Conservation (phyloP, 352 stramenopile genomes). For the Halophytophthora polymorphica region DNA sequence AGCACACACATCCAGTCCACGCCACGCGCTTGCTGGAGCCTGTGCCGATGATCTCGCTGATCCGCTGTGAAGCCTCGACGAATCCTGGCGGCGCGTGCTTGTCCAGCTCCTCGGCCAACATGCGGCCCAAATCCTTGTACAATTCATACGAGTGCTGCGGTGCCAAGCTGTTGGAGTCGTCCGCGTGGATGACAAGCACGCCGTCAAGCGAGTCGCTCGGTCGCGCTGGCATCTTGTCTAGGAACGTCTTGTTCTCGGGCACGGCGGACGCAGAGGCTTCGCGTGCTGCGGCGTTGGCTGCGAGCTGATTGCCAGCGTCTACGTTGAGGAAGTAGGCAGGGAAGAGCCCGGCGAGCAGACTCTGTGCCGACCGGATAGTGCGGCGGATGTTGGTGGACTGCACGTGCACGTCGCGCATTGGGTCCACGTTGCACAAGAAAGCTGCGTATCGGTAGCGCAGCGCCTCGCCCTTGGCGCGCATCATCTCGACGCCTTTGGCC, state of each 20-base stretch:
- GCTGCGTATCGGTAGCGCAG: conserved; percentile 40
- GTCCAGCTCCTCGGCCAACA: conserved; percentile 50
- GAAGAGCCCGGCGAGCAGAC: conserved; percentile 65
- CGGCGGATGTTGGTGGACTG: conserved; percentile 77
- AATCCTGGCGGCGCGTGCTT: conserved; percentile 45
- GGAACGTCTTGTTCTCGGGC: conserved; percentile 15
- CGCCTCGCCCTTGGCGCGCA: conserved; percentile 46
- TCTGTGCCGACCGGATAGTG: conserved; percentile 71
- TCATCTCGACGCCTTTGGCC: conserved; percentile 56
- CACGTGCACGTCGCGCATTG: conserved; percentile 49
- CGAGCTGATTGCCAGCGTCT: conserved; percentile 9
- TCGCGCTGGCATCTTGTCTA: conserved; percentile 9
- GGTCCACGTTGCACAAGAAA: conserved; percentile 34
- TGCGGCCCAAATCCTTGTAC: conserved; percentile 43
- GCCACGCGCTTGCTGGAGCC: conserved; percentile 33
- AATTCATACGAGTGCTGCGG: conserved; percentile 68
- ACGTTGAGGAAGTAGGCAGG: conserved; percentile 38
- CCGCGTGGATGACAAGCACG: conserved; percentile 41
- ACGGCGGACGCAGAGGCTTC: neutral
- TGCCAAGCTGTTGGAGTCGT: conserved; percentile 46
- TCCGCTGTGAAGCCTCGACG: conserved; percentile 27
- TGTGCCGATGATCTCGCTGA: conserved; percentile 49
- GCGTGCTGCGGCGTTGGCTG: neutral
- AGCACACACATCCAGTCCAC: conserved; percentile 63
- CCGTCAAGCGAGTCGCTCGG: conserved; percentile 5